Conservation (phyloP, 805 yeast genomes). For the Wickerhamiella azyma region DNA sequence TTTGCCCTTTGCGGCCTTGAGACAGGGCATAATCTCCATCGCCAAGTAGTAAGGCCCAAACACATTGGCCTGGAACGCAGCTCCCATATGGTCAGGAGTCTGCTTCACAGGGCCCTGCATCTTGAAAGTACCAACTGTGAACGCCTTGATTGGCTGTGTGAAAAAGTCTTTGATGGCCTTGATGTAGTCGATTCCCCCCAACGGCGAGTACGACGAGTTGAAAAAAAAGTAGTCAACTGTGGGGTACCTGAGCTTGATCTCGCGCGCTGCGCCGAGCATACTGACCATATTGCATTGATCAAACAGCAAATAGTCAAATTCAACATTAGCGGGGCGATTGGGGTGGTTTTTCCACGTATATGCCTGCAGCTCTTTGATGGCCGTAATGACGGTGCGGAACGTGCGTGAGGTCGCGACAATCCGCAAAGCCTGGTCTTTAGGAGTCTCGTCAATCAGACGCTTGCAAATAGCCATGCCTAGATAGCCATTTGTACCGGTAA, state of each 20-base stretch:
- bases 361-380: slow-evolving; percentile 39
- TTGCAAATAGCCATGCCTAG: slow-evolving; percentile 79
- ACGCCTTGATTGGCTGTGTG: slow-evolving; percentile 58
- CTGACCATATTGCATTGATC: slow-evolving; percentile 88
- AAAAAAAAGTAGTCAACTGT: slow-evolving; percentile 67
- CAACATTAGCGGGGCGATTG: slow-evolving; percentile 44
- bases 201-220: slow-evolving; percentile 84
- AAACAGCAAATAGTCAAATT: slow-evolving; percentile 78
- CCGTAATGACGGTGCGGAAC: slow-evolving; percentile 67
- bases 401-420: slow-evolving; percentile 83
- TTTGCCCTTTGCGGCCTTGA: slow-evolving; percentile 29
- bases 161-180: slow-evolving; percentile 59
- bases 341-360: slow-evolving; percentile 18
- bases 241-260: slow-evolving; percentile 46
- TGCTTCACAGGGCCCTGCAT: slow-evolving; percentile 66
- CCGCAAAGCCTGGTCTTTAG: slow-evolving; percentile 45
- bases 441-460: slow-evolving; percentile 51
- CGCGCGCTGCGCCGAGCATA: slow-evolving; percentile 58
- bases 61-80: slow-evolving; percentile 90
- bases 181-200: slow-evolving; percentile 76
- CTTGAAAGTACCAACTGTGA: slow-evolving; percentile 80
- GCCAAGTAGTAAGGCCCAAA: slow-evolving; percentile 86
- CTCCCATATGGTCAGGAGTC: slow-evolving; percentile 66
- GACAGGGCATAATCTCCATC: slow-evolving; percentile 44
- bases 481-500: slow-evolving; percentile 38